Evolutionary conservation across 2,329 filamentous ascomycete species (phyloP), one percentile per base, ranked within the genome.

Genomic region (Verticillium tricorpus): DNA sequence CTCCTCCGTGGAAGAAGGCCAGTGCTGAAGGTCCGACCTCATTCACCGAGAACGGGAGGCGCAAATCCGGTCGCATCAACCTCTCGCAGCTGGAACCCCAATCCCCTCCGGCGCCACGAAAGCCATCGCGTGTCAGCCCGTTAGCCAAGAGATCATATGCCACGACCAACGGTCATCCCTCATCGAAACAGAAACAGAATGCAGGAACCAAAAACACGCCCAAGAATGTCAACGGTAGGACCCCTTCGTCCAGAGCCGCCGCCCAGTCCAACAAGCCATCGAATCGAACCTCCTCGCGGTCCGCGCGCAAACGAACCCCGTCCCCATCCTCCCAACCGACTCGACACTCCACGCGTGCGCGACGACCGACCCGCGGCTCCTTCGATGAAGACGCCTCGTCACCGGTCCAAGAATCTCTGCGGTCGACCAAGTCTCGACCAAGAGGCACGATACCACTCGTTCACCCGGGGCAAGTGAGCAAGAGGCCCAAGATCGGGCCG

Each of bases 1-100:
- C 94, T 65, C 95, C 95, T 67, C 95, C 95, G 25, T 99, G 95
- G 95, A 98, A 95, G 79, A 91, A 87, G 70, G 85, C 91, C 65
- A 85, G 85, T 63, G 92, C 90, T 50, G 91, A 96, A 32, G 95
- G 95, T 0, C 95, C 95, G 25, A 95, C 94, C 3, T 90, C 91
- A 0, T 93, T 96, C 72, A 85, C 90, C 56, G 85, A 83, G 77
- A 90, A 83, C 84, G 92, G 91, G 57, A 83, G 83, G 65, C 83
- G 87, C 63, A 89, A 87, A 70, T 90, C 87, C 25, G 86, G 86
- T 50, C 83, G 87, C 64, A 85, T 86, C 69, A 89, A 89, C 70
- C 72, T 73, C 2, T 69, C 86, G 15, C 84, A 85, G 19, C 64
- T 83, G 34, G 84, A 82, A 63, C 76, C 80, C 17, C 76, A 73